These are phyloP conservation scores for Fusarium oxysporum DNA, from an alignment of 2,329 filamentous ascomycete species.

Conservation along the genomic window DNA sequence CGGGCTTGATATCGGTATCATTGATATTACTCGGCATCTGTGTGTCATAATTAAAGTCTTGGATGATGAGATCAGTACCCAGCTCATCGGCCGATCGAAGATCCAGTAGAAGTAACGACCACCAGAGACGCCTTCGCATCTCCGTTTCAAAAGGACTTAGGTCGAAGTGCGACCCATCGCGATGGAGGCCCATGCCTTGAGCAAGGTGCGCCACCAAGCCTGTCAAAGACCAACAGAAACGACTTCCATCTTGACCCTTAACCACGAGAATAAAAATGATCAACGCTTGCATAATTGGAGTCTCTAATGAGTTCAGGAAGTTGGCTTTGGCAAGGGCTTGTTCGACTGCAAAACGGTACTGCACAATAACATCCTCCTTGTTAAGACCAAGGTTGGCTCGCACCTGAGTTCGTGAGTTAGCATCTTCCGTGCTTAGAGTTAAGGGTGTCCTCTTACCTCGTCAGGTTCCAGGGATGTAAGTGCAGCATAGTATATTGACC, in stretches of 20 bases:
- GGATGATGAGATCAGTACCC: constrained; percentile 60
- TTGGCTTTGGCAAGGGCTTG: constrained; percentile 68
- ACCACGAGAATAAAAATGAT: constrained; percentile 66
- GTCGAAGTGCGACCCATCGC: constrained; percentile 63
- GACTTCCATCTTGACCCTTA: constrained; percentile 59
- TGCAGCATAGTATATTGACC: constrained; percentile 70
- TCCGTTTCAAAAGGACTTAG: constrained; percentile 70
- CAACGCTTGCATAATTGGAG: constrained; percentile 69
- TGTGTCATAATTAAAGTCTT: constrained; percentile 59
- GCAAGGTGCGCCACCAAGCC: constrained; percentile 69
- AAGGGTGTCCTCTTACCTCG: constrained; percentile 57
- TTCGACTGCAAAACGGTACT: constrained; percentile 66
- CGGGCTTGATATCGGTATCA: constrained; percentile 60
- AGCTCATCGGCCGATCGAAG: constrained; percentile 65
- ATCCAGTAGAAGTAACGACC: constrained; percentile 69
- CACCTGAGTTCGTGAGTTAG: constrained; percentile 26
- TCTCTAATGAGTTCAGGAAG: constrained; percentile 67
- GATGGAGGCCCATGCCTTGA: constrained; percentile 70
- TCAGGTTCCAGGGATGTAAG: constrained; percentile 70
- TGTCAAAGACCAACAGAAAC: constrained; percentile 70
- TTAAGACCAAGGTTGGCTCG: constrained; percentile 56
- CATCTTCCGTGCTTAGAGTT: background rate
- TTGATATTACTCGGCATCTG: constrained; percentile 63
- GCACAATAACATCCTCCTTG: constrained; percentile 58
- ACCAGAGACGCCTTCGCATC: constrained; percentile 71